Conservation (phyloP, 352 stramenopile species). For the Phytophthora europaea region DNA sequence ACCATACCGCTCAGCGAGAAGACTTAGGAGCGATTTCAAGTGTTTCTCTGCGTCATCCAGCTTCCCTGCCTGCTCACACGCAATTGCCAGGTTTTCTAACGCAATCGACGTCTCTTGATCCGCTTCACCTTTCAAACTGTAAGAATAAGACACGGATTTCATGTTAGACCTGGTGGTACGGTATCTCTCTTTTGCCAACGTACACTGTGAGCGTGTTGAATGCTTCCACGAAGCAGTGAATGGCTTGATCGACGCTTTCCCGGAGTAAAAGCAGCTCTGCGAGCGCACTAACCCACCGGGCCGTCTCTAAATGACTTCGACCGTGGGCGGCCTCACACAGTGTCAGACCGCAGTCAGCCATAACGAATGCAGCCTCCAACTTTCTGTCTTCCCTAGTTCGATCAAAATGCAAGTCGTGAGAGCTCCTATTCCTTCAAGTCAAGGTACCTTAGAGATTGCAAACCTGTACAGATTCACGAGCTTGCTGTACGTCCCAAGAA, state of each 20-base stretch:
- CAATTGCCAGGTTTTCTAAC: conserved; percentile 67
- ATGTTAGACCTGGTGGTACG: background rate
- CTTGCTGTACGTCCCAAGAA: conserved; percentile 48
- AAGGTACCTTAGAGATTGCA: background rate
- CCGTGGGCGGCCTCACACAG: conserved; percentile 53
- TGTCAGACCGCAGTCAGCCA: conserved; percentile 50
- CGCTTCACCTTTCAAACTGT: conserved; percentile 46
- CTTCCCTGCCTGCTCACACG: conserved; percentile 22
- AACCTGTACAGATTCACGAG: conserved; percentile 61
- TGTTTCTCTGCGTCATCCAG: conserved; percentile 31
- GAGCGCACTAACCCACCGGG: conserved; percentile 55
- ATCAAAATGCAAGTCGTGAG: background rate
- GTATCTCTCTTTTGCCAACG: background rate
- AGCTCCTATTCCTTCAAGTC: background rate
- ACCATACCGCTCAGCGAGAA: conserved; percentile 46
- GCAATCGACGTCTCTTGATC: conserved; percentile 40
- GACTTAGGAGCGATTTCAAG: conserved; percentile 27
- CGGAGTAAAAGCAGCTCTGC: conserved; percentile 50
- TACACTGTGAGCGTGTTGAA: conserved; percentile 42
- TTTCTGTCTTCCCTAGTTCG: conserved; percentile 30
- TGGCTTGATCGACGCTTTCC: conserved; percentile 39
- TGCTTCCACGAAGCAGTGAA: conserved; percentile 50
- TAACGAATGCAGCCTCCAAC: conserved; percentile 40
- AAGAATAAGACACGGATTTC: background rate
- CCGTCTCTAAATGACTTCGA: conserved; percentile 45